phyloP scores from a whole-genome alignment of 352 stramenopile species.

The Globisporangium viniferum region DNA sequence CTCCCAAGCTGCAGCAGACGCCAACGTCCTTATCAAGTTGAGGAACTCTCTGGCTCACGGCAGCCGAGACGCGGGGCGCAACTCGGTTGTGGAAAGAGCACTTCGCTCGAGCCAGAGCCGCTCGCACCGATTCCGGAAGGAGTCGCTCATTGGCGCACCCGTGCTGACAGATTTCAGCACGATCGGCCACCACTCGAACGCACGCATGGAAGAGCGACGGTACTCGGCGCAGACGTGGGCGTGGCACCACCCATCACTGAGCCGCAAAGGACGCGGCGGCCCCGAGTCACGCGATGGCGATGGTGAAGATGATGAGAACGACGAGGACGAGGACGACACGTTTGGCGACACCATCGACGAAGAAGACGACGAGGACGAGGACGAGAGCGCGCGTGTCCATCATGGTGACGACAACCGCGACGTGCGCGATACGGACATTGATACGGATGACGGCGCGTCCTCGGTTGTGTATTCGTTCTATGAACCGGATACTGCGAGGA shows the following conservation, averaged over 20 bases:
- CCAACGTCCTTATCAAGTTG: not conserved
- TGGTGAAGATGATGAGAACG: not conserved
- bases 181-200: slow-evolving; percentile 49
- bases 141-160: slow-evolving; percentile 42
- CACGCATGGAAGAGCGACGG: slow-evolving; percentile 44
- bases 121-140: slow-evolving; percentile 17
- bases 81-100: slow-evolving; percentile 10
- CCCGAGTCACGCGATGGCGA: not conserved
- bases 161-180: slow-evolving; percentile 21
- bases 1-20: not conserved
- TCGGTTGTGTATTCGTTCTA: slow-evolving; percentile 5
- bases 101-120: slow-evolving; percentile 8
- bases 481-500: slow-evolving; percentile 16
- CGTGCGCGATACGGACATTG: slow-evolving; percentile 6
- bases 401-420: slow-evolving; percentile 12
- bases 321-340: slow-evolving; percentile 11
- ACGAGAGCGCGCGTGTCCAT: slow-evolving; percentile 9
- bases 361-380: slow-evolving; percentile 22
- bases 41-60: not conserved
- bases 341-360: slow-evolving; percentile 20
- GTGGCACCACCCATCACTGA: slow-evolving; percentile 24
- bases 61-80: not conserved
- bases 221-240: slow-evolving; percentile 55
- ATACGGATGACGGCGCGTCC: slow-evolving; percentile 8
- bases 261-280: not conserved